phyloP scores from a whole-genome alignment of 2,329 filamentous ascomycete species.

The Aspergillus sp. region DNA sequence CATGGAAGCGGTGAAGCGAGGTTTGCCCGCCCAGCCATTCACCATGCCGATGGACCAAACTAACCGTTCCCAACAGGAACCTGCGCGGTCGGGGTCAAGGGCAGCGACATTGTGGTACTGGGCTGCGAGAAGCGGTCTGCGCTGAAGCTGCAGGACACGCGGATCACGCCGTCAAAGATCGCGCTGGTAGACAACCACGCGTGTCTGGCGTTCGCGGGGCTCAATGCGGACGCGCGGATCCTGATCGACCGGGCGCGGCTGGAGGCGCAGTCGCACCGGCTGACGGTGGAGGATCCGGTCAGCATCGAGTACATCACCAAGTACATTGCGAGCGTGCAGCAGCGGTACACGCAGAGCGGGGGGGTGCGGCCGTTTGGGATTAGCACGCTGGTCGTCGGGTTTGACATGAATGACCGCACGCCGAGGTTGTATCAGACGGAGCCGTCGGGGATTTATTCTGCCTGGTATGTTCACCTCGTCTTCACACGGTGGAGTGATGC shows the following conservation, averaged over 20 bases:
- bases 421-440: constrained; percentile 95
- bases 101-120: constrained; percentile 83
- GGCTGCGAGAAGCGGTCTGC: constrained; percentile 98
- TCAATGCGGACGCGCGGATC: constrained; percentile 96
- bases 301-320: constrained; percentile 99
- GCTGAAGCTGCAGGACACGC: constrained; percentile 98
- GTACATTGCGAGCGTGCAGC: constrained; percentile 94
- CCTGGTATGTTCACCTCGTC: constrained; percentile 59
- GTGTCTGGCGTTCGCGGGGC: constrained; percentile 89
- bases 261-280: constrained; percentile 92
- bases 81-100: constrained; percentile 96
- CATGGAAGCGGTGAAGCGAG: constrained; percentile 96
- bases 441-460: constrained; percentile 98
- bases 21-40: constrained; percentile 38
- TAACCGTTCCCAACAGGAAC: constrained; percentile 55
- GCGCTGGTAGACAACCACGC: constrained; percentile 92
- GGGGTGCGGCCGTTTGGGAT: constrained; percentile 98
- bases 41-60: constrained; percentile 12
- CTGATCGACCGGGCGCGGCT: constrained; percentile 95
- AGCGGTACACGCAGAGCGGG: constrained; percentile 97
- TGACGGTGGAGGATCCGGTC: constrained; percentile 94
- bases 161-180: constrained; percentile 98
- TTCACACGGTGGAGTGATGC: constrained; percentile 8
- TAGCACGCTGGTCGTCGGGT: constrained; percentile 96
- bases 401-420: constrained; percentile 82